Percentiles rank a stretch among this genome's conserved stretches.
Evolutionary conservation across 1,284 basidiomycete genomes (phyloP).

Genomic region (Ceratobasidium sp.): DNA sequence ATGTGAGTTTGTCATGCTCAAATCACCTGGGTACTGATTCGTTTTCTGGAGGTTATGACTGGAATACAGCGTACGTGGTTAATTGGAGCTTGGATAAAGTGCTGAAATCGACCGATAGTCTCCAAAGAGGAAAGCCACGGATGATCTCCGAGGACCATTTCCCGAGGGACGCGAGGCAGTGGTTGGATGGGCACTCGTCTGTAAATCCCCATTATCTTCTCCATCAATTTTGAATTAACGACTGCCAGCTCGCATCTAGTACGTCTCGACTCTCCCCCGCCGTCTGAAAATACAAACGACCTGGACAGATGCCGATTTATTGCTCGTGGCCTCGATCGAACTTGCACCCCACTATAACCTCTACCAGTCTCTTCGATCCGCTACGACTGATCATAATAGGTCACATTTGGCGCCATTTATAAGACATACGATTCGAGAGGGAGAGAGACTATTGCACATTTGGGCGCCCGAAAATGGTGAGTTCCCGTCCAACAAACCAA

Average conservation of each 20-base stretch:
- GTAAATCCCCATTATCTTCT: background rate
- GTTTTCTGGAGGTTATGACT: conserved; percentile 4
- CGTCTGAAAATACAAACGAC: no score
- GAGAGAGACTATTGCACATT: background rate
- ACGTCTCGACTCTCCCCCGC: no score
- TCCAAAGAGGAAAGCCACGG: conserved; percentile 20
- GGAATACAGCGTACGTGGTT: conserved; percentile 12
- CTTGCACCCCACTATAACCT: conserved; percentile 7
- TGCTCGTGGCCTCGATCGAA: conserved; percentile 16
- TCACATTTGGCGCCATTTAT: conserved; percentile 7
- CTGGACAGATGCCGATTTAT: conserved; percentile 5
- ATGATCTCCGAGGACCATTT: conserved; percentile 28
- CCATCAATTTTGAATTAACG: no score
- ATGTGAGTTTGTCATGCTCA: background rate
- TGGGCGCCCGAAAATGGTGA: conserved; percentile 17
- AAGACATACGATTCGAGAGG: background rate
- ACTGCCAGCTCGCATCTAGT: conserved; percentile 24
- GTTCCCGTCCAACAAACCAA: background rate
- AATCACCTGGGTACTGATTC: no score
- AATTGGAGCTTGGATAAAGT: background rate
- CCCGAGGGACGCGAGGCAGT: background rate
- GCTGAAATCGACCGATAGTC: background rate
- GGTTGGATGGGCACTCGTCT: conserved; percentile 1
- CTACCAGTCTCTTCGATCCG: conserved; percentile 11
- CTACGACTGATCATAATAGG: background rate